Evolutionary conservation across 2,329 filamentous ascomycete species (phyloP), one percentile per base, ranked within the genome.

Genomic region (Aspergillus sp.): DNA sequence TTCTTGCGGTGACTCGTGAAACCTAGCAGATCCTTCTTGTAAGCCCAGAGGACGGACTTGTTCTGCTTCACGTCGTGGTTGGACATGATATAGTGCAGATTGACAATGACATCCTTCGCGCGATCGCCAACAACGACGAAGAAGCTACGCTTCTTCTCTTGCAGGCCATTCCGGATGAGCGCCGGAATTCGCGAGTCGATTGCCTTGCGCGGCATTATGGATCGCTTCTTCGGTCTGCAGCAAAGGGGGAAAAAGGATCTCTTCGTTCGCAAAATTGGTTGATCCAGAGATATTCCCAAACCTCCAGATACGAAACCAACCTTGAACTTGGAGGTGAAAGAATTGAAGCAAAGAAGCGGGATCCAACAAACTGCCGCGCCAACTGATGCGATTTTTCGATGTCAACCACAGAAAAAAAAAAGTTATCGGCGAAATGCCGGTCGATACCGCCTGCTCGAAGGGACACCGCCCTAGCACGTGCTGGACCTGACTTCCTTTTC

Each of bases 1-100:
- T 99, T 99, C 80, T 96, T 95, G 50, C 94, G 89, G 75, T 99
- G 92, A 76, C 90, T 91, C 30, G 90, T 95, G 71, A 97, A 97
- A 46, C 91, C 92, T 30, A 99, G 79, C 10, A 99, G 82, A 73
- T 99, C 94, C 72, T 95, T 95, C 81, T 97, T 97, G 79, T 99
- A 99, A 17, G 94, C 93, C 94, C 94, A 99, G 10, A 99, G 79
- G 3, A 99, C 91, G 11, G 89, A 94, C 73, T 97, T 97, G 77
- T 94, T 95, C 72, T 95, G 85, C 75, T 95, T 95, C 59, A 96
- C 84, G 69, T 96, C 90, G 68, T 89, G 86, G 63, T 84, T 88
- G 47, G 92, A 88, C 80, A 96, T 89, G 67, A 99, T 95, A 68
- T 94, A 91, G 76, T 97, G 92, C 54, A 92, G 81, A 69, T 96